Base-by-base conservation (phyloP, 2,329 filamentous ascomycete genomes). In the Penicillium sp. region DNA sequence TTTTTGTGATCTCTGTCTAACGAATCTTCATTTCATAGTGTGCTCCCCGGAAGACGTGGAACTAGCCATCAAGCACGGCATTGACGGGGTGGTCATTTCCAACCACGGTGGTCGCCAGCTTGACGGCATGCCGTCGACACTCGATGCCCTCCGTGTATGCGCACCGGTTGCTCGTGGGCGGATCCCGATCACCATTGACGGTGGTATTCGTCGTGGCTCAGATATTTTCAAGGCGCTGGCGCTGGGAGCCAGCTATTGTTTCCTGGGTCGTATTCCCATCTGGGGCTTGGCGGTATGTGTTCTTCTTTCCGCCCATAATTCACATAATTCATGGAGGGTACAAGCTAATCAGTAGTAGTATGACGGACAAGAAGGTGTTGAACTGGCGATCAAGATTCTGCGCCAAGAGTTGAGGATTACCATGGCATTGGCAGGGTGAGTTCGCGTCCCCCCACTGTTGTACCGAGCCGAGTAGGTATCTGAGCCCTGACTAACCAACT, bases 51-150 rank as follows among this genome's bases (percentile, higher is more conserved):
- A 78, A 38, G 76, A 79, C 47, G 72, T 77, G 1, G 65, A 71
- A 13, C 64, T 79, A 0, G 76, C 78, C 0, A 69, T 79, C 44
- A 60, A 74, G 37, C 70, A 79, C 64, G 64, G 68, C 12, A 64
- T 78, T 19, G 72, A 79, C 54, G 76, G 76, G 0, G 70, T 79
- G 22, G 61, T 80, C 3, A 70, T 79, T 24, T 78, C 75, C 2
- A 79, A 79, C 54, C 76, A 80, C 56, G 77, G 77, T 1, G 77
- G 76, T 1, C 66, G 78, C 1, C 77, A 79, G 61, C 67, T 79
- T 1, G 74, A 79, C 47, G 77, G 77, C n/a, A 66, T 73, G 3
- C 71, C 78, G 0, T 72, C 77, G 1, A 79, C 77, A 0, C 62
- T 79, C 7, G 78, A 80, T 53, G 75, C 75, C 1, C 63, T 81